These are phyloP conservation scores for Xylariaceae sp. DNA, from an alignment of 2,329 filamentous ascomycete species.

Conservation along the genomic window DNA sequence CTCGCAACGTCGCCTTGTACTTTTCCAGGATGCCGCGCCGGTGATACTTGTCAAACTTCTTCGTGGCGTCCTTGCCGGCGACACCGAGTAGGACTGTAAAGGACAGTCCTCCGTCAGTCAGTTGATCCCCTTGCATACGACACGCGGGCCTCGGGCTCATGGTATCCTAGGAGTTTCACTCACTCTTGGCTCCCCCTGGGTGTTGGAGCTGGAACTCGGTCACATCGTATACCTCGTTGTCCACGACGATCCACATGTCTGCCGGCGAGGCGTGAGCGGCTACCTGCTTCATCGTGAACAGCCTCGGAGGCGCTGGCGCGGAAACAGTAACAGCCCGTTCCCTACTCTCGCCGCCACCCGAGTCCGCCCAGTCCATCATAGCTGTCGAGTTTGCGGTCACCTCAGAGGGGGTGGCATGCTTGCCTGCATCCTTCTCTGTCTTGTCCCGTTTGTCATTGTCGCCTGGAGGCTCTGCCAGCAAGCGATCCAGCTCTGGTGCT, in stretches of 20 bases:
- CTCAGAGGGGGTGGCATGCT: too few relatives aligned
- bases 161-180: neutral
- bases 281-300: conserved; percentile 7
- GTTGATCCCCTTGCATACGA: too few relatives aligned
- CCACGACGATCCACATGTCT: conserved; percentile 21
- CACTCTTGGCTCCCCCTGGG: conserved; percentile 19
- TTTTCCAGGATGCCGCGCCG: conserved; percentile 11
- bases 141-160: neutral
- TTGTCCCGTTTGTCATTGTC: too few relatives aligned
- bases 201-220: conserved; percentile 19
- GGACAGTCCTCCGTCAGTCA: too few relatives aligned
- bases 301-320: neutral
- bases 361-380: too few relatives aligned
- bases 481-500: neutral
- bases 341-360: too few relatives aligned
- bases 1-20: conserved; percentile 4
- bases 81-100: conserved; percentile 9
- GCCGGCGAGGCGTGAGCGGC: conserved; percentile 12
- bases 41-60: conserved; percentile 20
- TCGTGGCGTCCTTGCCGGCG: conserved; percentile 19
- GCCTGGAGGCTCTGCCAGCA: too few relatives aligned
- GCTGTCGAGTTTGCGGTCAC: too few relatives aligned
- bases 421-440: too few relatives aligned
- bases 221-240: conserved; percentile 21
- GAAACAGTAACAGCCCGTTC: too few relatives aligned